Base-by-base conservation (phyloP, 768 basidiomycete species). In the Asterophora lycoperdoides region DNA sequence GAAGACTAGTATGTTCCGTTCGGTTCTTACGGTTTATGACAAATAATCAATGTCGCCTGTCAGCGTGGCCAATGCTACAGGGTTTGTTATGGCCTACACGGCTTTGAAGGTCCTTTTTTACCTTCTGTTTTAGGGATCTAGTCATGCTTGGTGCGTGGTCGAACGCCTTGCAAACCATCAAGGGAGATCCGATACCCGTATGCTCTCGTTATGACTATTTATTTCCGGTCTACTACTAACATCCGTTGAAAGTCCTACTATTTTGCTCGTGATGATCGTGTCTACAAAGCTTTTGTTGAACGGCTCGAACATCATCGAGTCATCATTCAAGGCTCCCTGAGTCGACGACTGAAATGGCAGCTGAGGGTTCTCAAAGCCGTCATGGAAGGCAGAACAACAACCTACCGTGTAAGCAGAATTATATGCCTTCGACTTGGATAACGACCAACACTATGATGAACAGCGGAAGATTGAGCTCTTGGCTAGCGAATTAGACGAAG, bases 241-340 rank as follows among this genome's bases (percentile, higher is more conserved):
- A 29, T 34, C 52, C 29, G 19, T 8, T 56, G 4, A 39, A 44
- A 91, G 89, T 77, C 83, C n/a, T 93, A 88, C 54, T 92, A 86
- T 59, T 98, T 98, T 60, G 95, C 94, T 37, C 80, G 95, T 17
- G 95, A 98, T 65, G 86, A 92, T 53, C 81, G 94, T 30, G 82
- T 89, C 11, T 88, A 86, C 65, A 83, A 76, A 54, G 79, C 83
- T 2, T 88, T 92, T 49, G 68, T 69, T 5, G 78, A 83, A 19
- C 67, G 72, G 29, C 56, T 76, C 18, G 69, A 75, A 33, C 60
- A 61, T 23, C 68, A 79, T 57, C 74, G 73, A 56, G 60, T 56
- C 47, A 68, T 69, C 9, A 78, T 84, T 35, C 72, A 77, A 34
- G 71, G 66, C 36, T 69, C 69, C 28, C 64, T 80, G 17, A 76